These are phyloP conservation scores for Talaromyces marneffei DNA, from an alignment of 2,329 filamentous ascomycete species.

Conservation along the genomic window DNA sequence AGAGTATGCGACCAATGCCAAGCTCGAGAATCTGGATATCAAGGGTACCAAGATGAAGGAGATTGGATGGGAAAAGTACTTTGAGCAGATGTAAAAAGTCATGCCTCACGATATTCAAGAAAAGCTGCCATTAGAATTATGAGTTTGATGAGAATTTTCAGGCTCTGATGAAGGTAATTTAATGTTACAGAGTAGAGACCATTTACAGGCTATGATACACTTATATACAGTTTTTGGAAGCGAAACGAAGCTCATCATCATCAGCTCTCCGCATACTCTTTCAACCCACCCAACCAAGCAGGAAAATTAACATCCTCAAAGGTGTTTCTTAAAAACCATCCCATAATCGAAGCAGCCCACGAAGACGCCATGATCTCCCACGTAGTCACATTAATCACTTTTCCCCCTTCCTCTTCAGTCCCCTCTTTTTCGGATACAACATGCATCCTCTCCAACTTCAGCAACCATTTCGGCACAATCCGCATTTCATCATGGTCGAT, in stretches of 20 bases:
- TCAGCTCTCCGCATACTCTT: background rate
- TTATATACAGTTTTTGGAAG: background rate
- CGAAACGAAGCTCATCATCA: background rate
- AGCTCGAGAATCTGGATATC: slow-evolving; percentile 37
- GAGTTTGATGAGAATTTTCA: background rate
- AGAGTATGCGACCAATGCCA: slow-evolving; percentile 38
- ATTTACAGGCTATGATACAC: background rate
- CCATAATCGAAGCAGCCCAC: background rate
- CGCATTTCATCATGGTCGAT: background rate
- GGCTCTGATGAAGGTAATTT: background rate
- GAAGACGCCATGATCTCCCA: background rate
- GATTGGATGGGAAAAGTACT: slow-evolving; percentile 41
- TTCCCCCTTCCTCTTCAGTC: background rate
- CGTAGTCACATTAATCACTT: background rate
- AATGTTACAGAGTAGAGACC: background rate
- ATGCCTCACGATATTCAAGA: too few species aligned
- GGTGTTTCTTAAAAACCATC: background rate
- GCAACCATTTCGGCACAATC: background rate
- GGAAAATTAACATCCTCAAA: background rate
- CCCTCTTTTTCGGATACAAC: background rate
- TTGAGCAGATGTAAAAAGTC: slow-evolving; percentile 40
- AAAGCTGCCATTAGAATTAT: background rate
- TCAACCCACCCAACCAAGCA: background rate
- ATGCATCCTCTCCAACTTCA: background rate
- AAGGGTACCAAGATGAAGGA: slow-evolving; percentile 41